A percentile compares a stretch with the other conserved stretches of the same genome.
Conservation (phyloP, 257 asterid species). For the Capsicum baccatum region DNA sequence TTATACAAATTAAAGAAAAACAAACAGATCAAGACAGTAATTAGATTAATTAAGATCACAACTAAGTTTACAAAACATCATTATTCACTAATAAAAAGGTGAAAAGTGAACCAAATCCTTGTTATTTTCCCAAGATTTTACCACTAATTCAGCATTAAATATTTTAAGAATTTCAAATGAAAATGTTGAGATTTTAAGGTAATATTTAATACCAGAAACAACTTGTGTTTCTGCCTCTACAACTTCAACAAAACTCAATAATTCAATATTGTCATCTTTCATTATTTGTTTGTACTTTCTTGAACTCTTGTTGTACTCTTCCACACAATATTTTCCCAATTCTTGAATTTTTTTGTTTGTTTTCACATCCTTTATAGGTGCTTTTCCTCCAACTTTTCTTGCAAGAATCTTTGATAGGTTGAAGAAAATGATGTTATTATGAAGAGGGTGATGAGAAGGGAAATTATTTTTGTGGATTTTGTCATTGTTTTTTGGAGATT, state of each 20-base stretch:
- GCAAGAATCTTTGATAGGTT: conserved; percentile 30
- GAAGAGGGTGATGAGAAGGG: conserved; percentile 26
- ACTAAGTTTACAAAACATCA: neutral
- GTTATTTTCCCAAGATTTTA: conserved; percentile 58
- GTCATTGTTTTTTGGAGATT: neutral
- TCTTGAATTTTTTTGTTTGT: conserved; percentile 58
- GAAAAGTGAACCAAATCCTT: conserved; percentile 49
- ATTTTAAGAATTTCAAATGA: conserved; percentile 30
- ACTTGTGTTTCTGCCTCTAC: conserved; percentile 75
- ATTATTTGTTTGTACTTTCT: neutral
- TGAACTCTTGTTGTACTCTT: conserved; percentile 36
- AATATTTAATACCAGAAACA: conserved; percentile 72
- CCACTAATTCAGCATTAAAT: conserved; percentile 61
- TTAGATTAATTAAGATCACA: neutral
- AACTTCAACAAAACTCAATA: conserved; percentile 48
- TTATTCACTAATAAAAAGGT: conserved; percentile 31
- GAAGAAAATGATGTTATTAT: conserved; percentile 22
- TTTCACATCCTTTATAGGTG: conserved; percentile 51
- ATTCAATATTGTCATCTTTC: neutral
- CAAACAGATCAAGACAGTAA: neutral
- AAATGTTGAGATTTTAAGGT: conserved; percentile 57
- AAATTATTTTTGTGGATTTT: conserved; percentile 1
- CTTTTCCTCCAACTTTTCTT: conserved; percentile 51
- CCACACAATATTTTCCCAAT: conserved; percentile 64
- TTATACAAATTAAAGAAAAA: neutral